phyloP scores from a whole-genome alignment of 2,329 filamentous ascomycete species.

The Aspergillus pseudoglaucus region DNA sequence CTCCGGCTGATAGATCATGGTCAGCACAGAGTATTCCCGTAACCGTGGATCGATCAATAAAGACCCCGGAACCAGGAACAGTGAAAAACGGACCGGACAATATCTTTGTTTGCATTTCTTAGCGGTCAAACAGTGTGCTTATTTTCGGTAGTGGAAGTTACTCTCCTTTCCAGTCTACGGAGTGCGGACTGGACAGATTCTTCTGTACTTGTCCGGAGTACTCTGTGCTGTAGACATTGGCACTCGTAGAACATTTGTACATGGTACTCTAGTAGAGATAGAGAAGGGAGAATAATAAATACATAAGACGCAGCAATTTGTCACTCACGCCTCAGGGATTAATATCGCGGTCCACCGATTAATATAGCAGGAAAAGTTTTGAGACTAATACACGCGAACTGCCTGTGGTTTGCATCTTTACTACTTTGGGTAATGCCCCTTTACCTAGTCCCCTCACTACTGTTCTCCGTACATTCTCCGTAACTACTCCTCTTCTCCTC shows the following conservation, averaged over 20 bases:
- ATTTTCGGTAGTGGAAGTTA: background rate
- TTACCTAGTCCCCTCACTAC: background rate
- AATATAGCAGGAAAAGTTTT: no score
- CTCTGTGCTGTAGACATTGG: no score
- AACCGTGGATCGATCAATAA: background rate
- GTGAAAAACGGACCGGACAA: background rate
- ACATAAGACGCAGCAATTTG: no score
- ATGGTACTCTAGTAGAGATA: no score
- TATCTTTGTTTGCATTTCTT: background rate
- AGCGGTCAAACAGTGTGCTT: background rate
- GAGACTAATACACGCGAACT: no score
- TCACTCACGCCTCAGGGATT: no score
- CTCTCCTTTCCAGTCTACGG: background rate
- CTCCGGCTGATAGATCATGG: background rate
- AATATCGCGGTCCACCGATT: no score
- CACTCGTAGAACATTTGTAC: no score
- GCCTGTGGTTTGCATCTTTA: no score
- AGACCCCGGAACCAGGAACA: background rate
- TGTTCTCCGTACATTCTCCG: background rate
- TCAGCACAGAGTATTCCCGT: background rate
- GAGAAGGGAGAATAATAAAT: no score
- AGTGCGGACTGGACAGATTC: no score
- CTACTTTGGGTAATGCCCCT: background rate
- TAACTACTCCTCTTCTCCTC: background rate
- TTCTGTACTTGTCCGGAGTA: no score